A percentile compares a stretch with the other conserved stretches of the same genome.
phyloP scores from a whole-genome alignment of 148 eudicot genomes.

The Rhododendron simsii region DNA sequence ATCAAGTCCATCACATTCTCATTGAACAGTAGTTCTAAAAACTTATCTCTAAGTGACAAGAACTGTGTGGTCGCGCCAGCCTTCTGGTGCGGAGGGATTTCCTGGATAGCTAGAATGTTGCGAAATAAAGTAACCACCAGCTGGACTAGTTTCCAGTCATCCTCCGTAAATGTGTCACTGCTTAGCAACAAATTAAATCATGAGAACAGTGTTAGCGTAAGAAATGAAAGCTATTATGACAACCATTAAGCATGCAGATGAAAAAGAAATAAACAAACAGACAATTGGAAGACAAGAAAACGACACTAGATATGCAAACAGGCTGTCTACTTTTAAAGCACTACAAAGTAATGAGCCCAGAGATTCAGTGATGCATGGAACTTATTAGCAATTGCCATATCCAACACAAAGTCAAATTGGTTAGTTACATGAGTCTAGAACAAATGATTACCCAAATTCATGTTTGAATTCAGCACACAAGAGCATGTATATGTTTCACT shows the following conservation, averaged over 20 bases:
- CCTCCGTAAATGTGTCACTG: conserved; percentile 84
- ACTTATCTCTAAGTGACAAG: conserved; percentile 62
- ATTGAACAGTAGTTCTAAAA: conserved; percentile 63
- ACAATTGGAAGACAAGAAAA: neutral
- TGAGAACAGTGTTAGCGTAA: neutral
- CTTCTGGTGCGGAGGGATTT: conserved; percentile 62
- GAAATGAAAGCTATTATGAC: neutral
- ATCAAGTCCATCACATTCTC: conserved; percentile 94
- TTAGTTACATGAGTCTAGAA: neutral
- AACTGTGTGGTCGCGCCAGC: conserved; percentile 56
- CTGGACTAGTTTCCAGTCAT: conserved; percentile 95
- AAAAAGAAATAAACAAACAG: neutral
- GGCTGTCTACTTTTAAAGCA: neutral
- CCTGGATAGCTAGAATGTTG: conserved; percentile 76
- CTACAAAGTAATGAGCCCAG: neutral
- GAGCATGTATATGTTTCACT: neutral
- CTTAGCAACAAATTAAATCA: conserved; percentile 9
- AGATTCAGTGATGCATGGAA: neutral
- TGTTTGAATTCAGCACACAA: neutral
- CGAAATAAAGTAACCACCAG: conserved; percentile 86
- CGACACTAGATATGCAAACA: neutral
- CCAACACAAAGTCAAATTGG: neutral
- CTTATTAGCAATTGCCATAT: neutral
- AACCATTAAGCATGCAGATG: neutral
- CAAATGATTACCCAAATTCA: neutral